Percentiles rank a stretch among this genome's conserved stretches.
Evolutionary conservation across 2,329 filamentous ascomycete species (phyloP).

Genomic region (Celoporthe dispersa): DNA sequence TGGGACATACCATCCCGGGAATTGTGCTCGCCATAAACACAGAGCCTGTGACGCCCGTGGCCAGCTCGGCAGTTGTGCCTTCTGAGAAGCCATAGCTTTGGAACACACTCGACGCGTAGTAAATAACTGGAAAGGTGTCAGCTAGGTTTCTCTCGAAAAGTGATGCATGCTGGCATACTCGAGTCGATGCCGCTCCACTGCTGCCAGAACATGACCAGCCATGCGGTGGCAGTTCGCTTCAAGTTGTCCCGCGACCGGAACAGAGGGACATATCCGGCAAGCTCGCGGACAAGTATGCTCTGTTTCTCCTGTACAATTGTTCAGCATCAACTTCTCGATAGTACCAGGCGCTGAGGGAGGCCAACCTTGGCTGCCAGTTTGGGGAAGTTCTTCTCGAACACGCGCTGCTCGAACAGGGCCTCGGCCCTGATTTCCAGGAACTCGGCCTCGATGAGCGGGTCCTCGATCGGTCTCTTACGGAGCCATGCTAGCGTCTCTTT

Average conservation of each 20-base stretch:
- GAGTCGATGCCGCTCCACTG: constrained; percentile 50
- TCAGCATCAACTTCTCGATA: neutral
- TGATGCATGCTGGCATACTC: constrained; percentile 18
- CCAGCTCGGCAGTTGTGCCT: constrained; percentile 39
- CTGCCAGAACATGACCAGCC: constrained; percentile 54
- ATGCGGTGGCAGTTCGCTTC: constrained; percentile 49
- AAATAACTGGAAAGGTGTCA: constrained; percentile 17
- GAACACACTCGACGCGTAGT: constrained; percentile 30
- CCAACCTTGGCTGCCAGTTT: constrained; percentile 43
- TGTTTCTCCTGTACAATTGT: constrained; percentile 38
- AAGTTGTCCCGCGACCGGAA: constrained; percentile 54
- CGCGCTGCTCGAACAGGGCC: constrained; percentile 46
- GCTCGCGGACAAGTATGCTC: constrained; percentile 48
- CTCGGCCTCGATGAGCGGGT: constrained; percentile 47
- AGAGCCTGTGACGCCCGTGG: constrained; percentile 41
- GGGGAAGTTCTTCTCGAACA: constrained; percentile 50
- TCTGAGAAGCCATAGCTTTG: constrained; percentile 30
- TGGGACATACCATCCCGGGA: constrained; percentile 20
- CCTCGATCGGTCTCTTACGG: constrained; percentile 37
- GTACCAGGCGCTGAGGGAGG: neutral
- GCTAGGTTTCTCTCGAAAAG: neutral
- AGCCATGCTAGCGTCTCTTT: constrained; percentile 35
- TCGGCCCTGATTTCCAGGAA: constrained; percentile 53
- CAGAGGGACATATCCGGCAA: constrained; percentile 55
- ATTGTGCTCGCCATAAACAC: constrained; percentile 40